A percentile compares a stretch with the other conserved stretches of the same genome.
Conservation (phyloP, 352 stramenopile genomes). For the Phytophthora ohioensis region DNA sequence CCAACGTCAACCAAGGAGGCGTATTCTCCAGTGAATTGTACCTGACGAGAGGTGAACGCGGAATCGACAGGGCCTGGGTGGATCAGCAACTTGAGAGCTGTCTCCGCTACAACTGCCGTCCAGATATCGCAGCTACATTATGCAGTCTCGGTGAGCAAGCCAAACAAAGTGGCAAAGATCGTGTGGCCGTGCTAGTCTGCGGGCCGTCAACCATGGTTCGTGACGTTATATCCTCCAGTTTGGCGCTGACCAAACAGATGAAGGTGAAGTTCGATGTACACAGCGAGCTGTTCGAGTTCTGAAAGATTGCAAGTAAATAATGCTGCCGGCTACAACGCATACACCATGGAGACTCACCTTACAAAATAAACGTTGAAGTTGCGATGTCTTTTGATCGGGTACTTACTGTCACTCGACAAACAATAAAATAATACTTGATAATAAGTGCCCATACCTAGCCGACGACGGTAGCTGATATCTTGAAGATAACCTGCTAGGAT, state of each 20-base stretch:
- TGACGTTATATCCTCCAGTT: constrained; percentile 18
- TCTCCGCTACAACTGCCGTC: constrained; percentile 36
- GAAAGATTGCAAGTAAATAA: background rate
- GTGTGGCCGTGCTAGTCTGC: constrained; percentile 49
- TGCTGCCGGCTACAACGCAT: too few species aligned
- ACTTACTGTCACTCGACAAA: too few species aligned
- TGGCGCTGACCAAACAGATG: constrained; percentile 18
- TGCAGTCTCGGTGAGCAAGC: constrained; percentile 34
- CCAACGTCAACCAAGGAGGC: constrained; percentile 3
- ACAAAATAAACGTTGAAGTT: too few species aligned
- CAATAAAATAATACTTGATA: too few species aligned
- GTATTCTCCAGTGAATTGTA: constrained; percentile 48
- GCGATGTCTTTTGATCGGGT: too few species aligned
- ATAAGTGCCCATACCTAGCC: too few species aligned
- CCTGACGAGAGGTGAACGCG: constrained; percentile 34
- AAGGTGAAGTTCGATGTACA: constrained; percentile 47
- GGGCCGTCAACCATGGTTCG: constrained; percentile 43
- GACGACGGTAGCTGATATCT: background rate
- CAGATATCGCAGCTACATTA: constrained; percentile 32
- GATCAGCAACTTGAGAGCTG: constrained; percentile 30
- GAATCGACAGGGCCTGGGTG: constrained; percentile 30
- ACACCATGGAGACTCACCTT: too few species aligned
- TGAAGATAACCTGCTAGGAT: background rate
- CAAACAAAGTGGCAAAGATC: constrained; percentile 18
- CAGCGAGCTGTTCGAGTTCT: constrained; percentile 40